Evolutionary conservation across 2,329 filamentous ascomycete genomes (phyloP).

Genomic region (Fonsecaea erecta): DNA sequence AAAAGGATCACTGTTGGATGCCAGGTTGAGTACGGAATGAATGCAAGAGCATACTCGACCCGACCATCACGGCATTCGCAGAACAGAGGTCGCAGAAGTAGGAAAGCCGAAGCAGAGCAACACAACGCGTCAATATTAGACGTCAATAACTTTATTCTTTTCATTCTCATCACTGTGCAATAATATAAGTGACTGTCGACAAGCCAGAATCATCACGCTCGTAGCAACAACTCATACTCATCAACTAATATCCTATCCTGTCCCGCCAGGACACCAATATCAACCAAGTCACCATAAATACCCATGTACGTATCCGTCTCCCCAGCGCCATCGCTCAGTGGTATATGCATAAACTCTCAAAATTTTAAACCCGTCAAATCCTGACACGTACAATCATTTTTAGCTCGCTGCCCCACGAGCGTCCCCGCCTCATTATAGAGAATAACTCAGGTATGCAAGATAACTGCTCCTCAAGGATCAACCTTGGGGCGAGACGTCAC

Average conservation of each 20-base stretch:
- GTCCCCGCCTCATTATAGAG: neutral
- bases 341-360: slow-evolving; percentile 17
- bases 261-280: neutral
- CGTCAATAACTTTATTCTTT: neutral
- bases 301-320: neutral
- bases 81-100: neutral
- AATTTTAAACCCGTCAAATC: neutral
- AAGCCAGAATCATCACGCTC: neutral
- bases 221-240: neutral
- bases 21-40: too few relatives aligned
- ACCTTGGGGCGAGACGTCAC: slow-evolving; percentile 17
- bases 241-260: neutral
- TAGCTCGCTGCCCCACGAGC: neutral
- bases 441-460: slow-evolving; percentile 3
- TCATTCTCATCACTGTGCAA: neutral
- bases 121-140: neutral
- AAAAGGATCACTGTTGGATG: too few relatives aligned
- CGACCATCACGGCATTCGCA: too few relatives aligned
- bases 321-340: slow-evolving; percentile 36
- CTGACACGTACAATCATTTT: slow-evolving; percentile 4
- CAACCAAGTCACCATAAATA: neutral
- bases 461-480: neutral
- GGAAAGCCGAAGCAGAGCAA: neutral
- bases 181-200: neutral
- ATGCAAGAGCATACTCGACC: too few relatives aligned